Evolutionary conservation across 2,329 filamentous ascomycete genomes (phyloP), one percentile per base, ranked within the genome.

Genomic region (Grosmannia serpens): DNA sequence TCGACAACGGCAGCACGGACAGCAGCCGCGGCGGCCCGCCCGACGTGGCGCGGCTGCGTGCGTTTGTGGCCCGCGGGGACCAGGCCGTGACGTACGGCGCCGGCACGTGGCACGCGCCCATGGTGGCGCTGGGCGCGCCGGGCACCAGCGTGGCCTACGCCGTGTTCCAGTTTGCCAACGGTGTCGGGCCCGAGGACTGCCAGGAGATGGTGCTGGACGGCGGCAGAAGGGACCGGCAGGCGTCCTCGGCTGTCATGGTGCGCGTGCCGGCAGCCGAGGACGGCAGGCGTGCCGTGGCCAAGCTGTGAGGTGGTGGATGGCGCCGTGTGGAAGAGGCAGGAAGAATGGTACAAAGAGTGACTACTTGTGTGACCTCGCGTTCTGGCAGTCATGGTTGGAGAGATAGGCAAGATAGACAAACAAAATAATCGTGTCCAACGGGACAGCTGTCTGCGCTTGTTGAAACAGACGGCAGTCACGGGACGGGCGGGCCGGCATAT

Each of bases 81-180:
- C 90, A 96, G 74, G 91, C 90, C 13, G 89, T 99, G 17, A 96
- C 91, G 3, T 99, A 97, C 70, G 90, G 82, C 1, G 85, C 88
- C 1, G 94, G 90, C 6, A 96, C 91, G 57, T 99, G 92, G 83
- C 94, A 99, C 75, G 91, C 92, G 61, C 94, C 94, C 0, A 97
- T 99, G 92, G 88, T 91, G 17, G 91, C 89, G 20, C 72, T 97
- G 54, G 91, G 91, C 0, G 62, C 68, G 2, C 58, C 66, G 2
- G 77, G 73, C 2, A 73, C 75, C 29, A 78, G 84, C 24, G 76
- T 96, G 53, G 89, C 94, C 68, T 97, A 96, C 70, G 82, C 95
- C 6, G 92, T 97, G 2, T 82, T 88, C 64, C 92, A 97, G 74
- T 94, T 88, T 74, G 85, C 85, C 38, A 97, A 95, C 71, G 91